A percentile compares a stretch with the other conserved stretches of the same genome.
Conservation (phyloP, 176 grass and related monocot species). For the Microstegium vimineum region DNA sequence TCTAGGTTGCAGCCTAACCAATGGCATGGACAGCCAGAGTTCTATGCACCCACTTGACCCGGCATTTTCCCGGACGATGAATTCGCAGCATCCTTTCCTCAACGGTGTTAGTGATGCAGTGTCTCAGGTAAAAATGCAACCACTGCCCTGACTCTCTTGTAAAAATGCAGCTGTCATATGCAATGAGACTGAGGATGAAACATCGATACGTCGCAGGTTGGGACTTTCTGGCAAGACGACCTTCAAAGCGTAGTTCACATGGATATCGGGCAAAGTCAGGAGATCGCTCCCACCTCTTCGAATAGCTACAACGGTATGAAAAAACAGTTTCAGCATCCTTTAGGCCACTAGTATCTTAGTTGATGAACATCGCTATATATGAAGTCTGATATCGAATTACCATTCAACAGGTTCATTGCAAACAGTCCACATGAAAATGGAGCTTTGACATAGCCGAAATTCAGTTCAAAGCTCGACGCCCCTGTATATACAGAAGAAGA, state of each 20-base stretch:
- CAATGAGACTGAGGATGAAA: background rate
- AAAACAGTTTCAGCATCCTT: background rate
- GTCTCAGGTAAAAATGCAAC: slow-evolving; percentile 64
- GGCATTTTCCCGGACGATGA: slow-evolving; percentile 32
- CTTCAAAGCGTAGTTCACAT: slow-evolving; percentile 86
- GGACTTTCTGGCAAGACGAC: slow-evolving; percentile 86
- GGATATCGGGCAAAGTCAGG: slow-evolving; percentile 74
- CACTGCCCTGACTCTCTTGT: background rate
- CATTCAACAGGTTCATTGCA: slow-evolving; percentile 53
- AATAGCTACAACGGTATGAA: slow-evolving; percentile 65
- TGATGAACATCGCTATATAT: background rate
- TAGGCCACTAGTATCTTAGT: background rate
- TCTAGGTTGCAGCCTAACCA: slow-evolving; percentile 45
- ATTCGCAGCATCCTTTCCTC: slow-evolving; percentile 48
- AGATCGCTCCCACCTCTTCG: slow-evolving; percentile 59
- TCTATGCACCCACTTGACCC: slow-evolving; percentile 51
- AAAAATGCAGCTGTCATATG: no score
- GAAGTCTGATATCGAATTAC: slow-evolving; percentile 13
- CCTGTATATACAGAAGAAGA: slow-evolving; percentile 69
- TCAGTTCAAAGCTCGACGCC: slow-evolving; percentile 37
- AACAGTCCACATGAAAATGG: slow-evolving; percentile 94
- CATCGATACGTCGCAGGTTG: slow-evolving; percentile 35
- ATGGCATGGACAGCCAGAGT: slow-evolving; percentile 52
- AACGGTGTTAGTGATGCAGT: slow-evolving; percentile 45
- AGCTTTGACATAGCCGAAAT: slow-evolving; percentile 48